Percentiles rank a stretch among this genome's conserved stretches.
These are phyloP conservation scores for Pleurotus eryngii DNA, from an alignment of 768 basidiomycete genomes.

Conservation along the genomic window DNA sequence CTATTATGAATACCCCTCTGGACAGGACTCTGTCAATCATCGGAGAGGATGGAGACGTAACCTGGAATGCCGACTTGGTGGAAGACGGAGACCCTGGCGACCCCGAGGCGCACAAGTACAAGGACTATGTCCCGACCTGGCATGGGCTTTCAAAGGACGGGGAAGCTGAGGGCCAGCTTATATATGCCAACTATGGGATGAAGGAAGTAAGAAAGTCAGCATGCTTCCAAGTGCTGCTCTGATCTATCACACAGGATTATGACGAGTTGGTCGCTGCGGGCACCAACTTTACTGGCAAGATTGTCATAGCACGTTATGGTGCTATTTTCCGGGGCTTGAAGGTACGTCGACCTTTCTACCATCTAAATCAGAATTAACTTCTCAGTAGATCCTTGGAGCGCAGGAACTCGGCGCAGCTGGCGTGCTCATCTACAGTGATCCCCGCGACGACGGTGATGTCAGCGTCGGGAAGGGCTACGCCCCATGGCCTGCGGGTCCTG, in stretches of 20 bases:
- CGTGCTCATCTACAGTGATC: conserved; percentile 81
- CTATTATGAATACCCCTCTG: conserved; percentile 77
- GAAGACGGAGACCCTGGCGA: conserved; percentile 73
- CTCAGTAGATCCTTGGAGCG: conserved; percentile 67
- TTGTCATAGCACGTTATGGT: conserved; percentile 79
- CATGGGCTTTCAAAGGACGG: conserved; percentile 83
- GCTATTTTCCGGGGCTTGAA: conserved; percentile 82
- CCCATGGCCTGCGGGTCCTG: conserved; percentile 83
- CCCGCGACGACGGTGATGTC: conserved; percentile 80
- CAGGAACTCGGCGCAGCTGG: conserved; percentile 80
- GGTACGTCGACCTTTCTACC: conserved; percentile 32
- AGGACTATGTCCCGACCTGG: conserved; percentile 73
- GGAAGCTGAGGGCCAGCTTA: conserved; percentile 60
- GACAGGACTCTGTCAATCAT: conserved; percentile 68
- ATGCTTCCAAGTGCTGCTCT: background rate
- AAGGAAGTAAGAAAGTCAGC: conserved; percentile 41
- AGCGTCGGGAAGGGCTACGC: conserved; percentile 73
- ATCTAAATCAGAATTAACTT: conserved; percentile 3
- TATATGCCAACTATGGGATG: conserved; percentile 81
- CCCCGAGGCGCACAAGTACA: conserved; percentile 64
- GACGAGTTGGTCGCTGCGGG: conserved; percentile 58
- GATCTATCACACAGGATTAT: conserved; percentile 31
- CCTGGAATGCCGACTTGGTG: conserved; percentile 71
- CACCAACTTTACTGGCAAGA: conserved; percentile 69
- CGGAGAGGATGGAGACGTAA: conserved; percentile 44